Evolutionary conservation across 2,329 filamentous ascomycete genomes (phyloP), one percentile per base, ranked within the genome.

Genomic region (Diaporthe caulivora): DNA sequence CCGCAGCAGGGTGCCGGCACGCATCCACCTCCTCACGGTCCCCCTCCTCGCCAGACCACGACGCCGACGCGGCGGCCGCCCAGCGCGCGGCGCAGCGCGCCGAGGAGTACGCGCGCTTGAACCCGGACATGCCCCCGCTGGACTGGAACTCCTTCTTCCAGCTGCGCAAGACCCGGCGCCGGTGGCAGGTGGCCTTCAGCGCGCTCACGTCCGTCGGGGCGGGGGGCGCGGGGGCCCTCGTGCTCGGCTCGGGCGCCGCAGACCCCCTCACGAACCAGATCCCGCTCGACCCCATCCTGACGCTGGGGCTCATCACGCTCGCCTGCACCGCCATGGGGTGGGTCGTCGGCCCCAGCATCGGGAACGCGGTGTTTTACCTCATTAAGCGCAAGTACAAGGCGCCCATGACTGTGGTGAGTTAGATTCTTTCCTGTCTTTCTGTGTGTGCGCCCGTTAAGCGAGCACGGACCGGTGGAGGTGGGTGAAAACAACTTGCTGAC

Each of bases 81-180:
- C 62, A 79, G 7, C 70, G 81, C 37, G 72, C 77, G 18, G 76
- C 82, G 15, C 73, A 70, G 67, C 64, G 72, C n/a, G 73, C 73
- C n/a, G 51, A 55, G 51, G 62, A 51, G 21, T 58, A 64, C 65
- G 64, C 57, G 34, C 47, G 24, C 24, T 62, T 83, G 24, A 75
- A 80, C 68, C 78, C 80, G 42, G 78, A 81, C 71, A 76, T 79
- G 73, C 78, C 82, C 47, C 80, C 83, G n/a, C 90, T 95, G 54
- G 90, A 95, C 84, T 98, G 96, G 96, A 93, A 98, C 86, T 92
- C 91, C 69, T 98, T 98, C 87, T 97, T 98, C 87, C 91, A 91
- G 81, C 92, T 98, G 74, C 95, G 96, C 80, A 93, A 95, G 79
- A 93, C 92, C 74, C 94, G 96, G 72, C 92, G 96, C 75, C 91